Base-by-base conservation (phyloP, 164 flowering plant species). In the Umbilicus rupestris region DNA sequence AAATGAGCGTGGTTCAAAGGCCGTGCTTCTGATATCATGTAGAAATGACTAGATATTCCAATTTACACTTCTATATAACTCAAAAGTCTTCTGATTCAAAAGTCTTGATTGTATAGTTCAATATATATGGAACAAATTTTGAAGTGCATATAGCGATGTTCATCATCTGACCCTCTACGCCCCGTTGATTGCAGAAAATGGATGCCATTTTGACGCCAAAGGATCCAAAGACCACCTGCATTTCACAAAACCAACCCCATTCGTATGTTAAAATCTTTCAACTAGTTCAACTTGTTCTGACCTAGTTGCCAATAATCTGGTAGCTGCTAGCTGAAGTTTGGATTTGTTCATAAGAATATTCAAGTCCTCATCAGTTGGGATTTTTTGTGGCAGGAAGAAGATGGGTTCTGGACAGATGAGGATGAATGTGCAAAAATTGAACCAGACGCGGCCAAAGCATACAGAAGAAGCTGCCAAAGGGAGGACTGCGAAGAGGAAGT, bases 401-500 rank as follows among this genome's bases (percentile, higher is more conserved):
- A 35, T 35, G 37, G 7, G 37, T 35, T 7, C 0, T 35, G 6
- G 4, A 35, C 37, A 3, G 37, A 35, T 35, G 37, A 3, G 37
- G 37, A n/a, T n/a, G n/a, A n/a, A n/a, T n/a, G n/a, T 17, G 71
- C 68, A 6, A 63, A 42, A 30, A 70, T 68, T 19, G 68, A 70
- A 45, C 39, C 52, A 8, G 78, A 70, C 12, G 37, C 70, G 59
- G 71, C 78, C 3, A 68, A 24, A 65, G 66, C 66, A 15, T 55
- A 35, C 64, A 69, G 26, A 65, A 69, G 26, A 65, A 65, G 29
- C 47, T 20, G 24, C 1, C 76, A 75, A 20, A 70, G 65, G 60
- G 85, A 68, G 30, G 82, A 74, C 16, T 70, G 71, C 22, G 87
- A 85, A 67, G 68, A 80, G 72, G 99, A 92, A 78, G 75, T 88